Evolutionary conservation across 306 rosid species (phyloP).

Genomic region (Casuarina equisetifolia): DNA sequence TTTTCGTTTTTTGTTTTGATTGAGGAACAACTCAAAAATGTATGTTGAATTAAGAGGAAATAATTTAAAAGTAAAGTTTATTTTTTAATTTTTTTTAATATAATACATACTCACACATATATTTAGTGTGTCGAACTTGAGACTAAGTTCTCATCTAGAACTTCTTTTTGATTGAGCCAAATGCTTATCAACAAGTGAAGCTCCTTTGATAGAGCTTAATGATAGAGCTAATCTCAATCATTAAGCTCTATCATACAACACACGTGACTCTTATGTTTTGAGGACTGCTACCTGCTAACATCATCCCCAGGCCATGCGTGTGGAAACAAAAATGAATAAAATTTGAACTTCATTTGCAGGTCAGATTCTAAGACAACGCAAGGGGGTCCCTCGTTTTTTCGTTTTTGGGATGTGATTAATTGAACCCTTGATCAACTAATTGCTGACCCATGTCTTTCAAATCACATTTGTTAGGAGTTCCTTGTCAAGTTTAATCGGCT

Average conservation of each 20-base stretch:
- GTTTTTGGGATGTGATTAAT: conserved; percentile 12
- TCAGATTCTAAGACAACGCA: background rate
- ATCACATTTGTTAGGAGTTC: conserved; percentile 47
- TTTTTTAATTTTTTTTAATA: too few relatives aligned
- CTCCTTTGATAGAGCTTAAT: conserved; percentile 15
- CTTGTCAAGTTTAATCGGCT: conserved; percentile 28
- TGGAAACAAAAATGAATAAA: background rate
- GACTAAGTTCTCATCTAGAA: too few relatives aligned
- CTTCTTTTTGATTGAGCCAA: too few relatives aligned
- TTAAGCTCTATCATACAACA: conserved; percentile 15
- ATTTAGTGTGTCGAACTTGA: too few relatives aligned
- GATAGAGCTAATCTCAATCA: conserved; percentile 16
- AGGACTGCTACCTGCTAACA: background rate
- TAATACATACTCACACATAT: too few relatives aligned
- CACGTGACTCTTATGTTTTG: conserved; percentile 3
- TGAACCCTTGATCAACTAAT: conserved; percentile 9
- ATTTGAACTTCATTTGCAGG: background rate
- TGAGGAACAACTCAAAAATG: conserved; percentile 1
- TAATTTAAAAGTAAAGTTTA: conserved; percentile 2
- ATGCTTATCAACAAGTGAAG: background rate
- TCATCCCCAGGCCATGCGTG: background rate
- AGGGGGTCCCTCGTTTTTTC: background rate
- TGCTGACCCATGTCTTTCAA: conserved; percentile 31
- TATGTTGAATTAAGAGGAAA: background rate
- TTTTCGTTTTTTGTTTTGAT: background rate